A percentile compares a stretch with the other conserved stretches of the same genome.
These are phyloP conservation scores for Symbiodinium pilosum DNA, from an alignment of 73 alveolate species.

Conservation along the genomic window DNA sequence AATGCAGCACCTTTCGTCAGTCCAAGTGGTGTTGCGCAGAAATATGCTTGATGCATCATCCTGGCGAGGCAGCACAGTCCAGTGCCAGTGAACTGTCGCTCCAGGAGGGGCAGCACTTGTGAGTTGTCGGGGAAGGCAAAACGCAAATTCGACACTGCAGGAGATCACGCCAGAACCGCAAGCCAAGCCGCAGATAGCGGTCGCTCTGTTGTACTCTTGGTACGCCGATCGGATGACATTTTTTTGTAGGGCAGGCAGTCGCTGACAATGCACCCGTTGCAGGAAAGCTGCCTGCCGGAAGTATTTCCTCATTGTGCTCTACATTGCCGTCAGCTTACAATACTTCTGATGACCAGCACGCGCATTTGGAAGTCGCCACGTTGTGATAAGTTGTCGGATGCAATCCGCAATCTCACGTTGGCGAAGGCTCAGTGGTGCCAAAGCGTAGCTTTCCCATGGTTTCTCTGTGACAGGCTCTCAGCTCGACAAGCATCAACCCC, in stretches of 20 bases:
- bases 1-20: no score
- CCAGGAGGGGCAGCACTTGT: not conserved
- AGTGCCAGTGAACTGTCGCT: conserved; percentile 9
- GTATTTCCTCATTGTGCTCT: conserved; percentile 51
- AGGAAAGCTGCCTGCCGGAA: conserved; percentile 85
- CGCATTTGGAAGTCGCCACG: no score
- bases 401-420: conserved; percentile 55
- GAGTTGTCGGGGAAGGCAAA: not conserved
- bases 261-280: not conserved
- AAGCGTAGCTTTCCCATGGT: not conserved
- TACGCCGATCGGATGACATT: not conserved
- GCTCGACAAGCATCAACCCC: conserved; percentile 85
- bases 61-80: conserved; percentile 6
- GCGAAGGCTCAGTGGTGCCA: conserved; percentile 5
- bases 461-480: conserved; percentile 22
- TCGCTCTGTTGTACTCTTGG: not conserved
- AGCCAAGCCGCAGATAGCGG: not conserved
- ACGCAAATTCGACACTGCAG: not conserved
- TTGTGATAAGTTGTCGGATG: conserved; percentile 53
- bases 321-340: conserved; percentile 27
- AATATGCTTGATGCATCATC: no score
- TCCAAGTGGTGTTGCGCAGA: no score
- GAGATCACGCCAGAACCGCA: conserved; percentile 1
- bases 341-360: not conserved
- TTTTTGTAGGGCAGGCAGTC: no score